Conservation (phyloP, 1,284 basidiomycete genomes). For the Caloboletus inedulis region DNA sequence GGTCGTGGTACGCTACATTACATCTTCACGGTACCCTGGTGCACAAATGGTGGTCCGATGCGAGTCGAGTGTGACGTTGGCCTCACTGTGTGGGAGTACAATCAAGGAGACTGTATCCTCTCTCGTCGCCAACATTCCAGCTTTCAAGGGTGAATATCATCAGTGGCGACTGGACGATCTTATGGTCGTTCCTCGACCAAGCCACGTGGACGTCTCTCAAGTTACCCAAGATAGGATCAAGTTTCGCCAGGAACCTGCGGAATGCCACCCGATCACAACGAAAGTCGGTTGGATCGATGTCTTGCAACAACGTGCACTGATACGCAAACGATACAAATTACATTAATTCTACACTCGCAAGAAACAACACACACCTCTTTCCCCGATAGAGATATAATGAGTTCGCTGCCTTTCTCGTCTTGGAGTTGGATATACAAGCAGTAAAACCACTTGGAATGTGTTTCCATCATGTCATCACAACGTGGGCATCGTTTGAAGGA, state of each 20-base stretch:
- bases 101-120: slow-evolving; percentile 19
- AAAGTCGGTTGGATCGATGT: slow-evolving; percentile 42
- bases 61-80: background rate
- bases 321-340: background rate
- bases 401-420: slow-evolving; percentile 42
- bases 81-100: slow-evolving; percentile 6
- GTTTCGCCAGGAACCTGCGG: slow-evolving; percentile 35
- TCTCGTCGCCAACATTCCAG: too few species aligned
- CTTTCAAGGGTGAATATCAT: too few species aligned
- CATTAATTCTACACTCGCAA: background rate
- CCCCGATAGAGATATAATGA: slow-evolving; percentile 45
- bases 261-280: slow-evolving; percentile 39
- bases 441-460: slow-evolving; percentile 46
- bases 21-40: background rate
- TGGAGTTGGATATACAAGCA: slow-evolving; percentile 48
- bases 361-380: slow-evolving; percentile 37
- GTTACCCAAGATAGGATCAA: slow-evolving; percentile 19
- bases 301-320: slow-evolving; percentile 45
- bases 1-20: background rate
- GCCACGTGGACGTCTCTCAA: too few species aligned
- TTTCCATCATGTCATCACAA: slow-evolving; percentile 52
- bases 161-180: too few species aligned
- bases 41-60: background rate
- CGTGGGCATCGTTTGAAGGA: slow-evolving; percentile 43
- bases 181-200: too few species aligned